A percentile compares a stretch with the other conserved stretches of the same genome.
These are phyloP conservation scores for Corylus avellana DNA, from an alignment of 306 rosid species.

Conservation along the genomic window DNA sequence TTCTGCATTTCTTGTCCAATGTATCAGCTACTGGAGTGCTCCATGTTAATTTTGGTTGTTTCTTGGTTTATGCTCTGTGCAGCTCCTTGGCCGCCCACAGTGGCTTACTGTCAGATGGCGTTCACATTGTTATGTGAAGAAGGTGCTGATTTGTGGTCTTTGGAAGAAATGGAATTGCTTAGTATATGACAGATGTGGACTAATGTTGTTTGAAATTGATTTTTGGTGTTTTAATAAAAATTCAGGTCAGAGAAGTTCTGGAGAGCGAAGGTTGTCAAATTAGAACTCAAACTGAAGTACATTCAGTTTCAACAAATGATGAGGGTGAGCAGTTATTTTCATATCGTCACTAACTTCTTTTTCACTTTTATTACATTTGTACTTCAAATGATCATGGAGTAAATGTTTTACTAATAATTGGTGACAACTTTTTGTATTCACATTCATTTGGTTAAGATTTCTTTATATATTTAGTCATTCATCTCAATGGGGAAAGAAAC, in stretches of 20 bases:
- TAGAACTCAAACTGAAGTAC: conserved; percentile 54
- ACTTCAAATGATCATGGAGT: no score
- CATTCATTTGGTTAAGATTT: neutral
- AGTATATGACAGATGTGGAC: neutral
- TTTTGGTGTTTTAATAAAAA: conserved; percentile 16
- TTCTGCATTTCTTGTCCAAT: neutral
- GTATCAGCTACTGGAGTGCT: neutral
- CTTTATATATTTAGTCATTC: neutral
- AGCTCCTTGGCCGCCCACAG: conserved; percentile 90
- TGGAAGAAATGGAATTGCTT: conserved; percentile 5
- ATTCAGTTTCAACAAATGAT: conserved; percentile 51
- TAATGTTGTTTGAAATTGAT: neutral
- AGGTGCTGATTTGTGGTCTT: conserved; percentile 37
- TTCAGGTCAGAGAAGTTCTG: conserved; percentile 72
- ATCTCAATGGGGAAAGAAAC: neutral
- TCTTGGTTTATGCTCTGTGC: conserved; percentile 25
- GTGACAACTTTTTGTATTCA: neutral
- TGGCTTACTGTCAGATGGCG: conserved; percentile 85
- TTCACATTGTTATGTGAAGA: conserved; percentile 67
- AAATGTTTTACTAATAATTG: neutral
- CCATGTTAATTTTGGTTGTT: conserved; percentile 1
- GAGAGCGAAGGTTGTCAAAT: conserved; percentile 60
- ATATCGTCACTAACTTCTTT: conserved; percentile 12
- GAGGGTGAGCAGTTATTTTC: conserved; percentile 44
- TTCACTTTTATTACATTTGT: neutral